phyloP scores from a whole-genome alignment of 441 rosid genomes.

The Metrosideros polymorpha region DNA sequence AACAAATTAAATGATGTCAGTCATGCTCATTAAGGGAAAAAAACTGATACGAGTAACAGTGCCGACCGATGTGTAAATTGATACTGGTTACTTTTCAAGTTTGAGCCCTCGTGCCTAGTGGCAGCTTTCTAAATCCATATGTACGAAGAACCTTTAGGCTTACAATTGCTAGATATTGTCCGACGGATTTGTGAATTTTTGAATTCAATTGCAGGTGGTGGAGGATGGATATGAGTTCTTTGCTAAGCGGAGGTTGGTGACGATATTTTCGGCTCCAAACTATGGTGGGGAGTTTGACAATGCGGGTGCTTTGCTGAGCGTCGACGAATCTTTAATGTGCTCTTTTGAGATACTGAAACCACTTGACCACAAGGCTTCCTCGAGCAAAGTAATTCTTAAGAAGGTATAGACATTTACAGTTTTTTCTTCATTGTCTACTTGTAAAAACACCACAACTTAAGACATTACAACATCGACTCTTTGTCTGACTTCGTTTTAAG shows the following conservation, averaged over 20 bases:
- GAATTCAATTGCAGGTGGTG: slow-evolving; percentile 1
- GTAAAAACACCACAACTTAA: background rate
- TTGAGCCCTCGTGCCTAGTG: background rate
- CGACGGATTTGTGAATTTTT: background rate
- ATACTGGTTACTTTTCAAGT: background rate
- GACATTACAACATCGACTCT: background rate
- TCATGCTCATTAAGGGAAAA: background rate
- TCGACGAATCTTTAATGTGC: slow-evolving; percentile 7
- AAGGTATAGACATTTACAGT: background rate
- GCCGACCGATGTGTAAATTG: background rate
- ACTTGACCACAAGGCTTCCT: background rate
- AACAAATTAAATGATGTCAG: background rate
- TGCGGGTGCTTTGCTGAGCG: slow-evolving; percentile 8
- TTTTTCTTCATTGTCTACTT: background rate
- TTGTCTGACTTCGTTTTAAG: background rate
- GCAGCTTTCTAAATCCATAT: background rate
- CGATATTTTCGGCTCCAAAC: slow-evolving; percentile 16
- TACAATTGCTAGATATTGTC: background rate
- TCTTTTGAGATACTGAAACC: slow-evolving; percentile 15
- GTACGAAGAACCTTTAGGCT: background rate
- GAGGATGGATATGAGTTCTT: slow-evolving; percentile 16
- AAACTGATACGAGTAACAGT: background rate
- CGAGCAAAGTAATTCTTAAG: slow-evolving; percentile 25
- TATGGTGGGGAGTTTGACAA: slow-evolving; percentile 16
- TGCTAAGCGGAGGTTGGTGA: slow-evolving; percentile 11